Base-by-base conservation (phyloP, 768 basidiomycete genomes). In the Agaricus subrufescens region DNA sequence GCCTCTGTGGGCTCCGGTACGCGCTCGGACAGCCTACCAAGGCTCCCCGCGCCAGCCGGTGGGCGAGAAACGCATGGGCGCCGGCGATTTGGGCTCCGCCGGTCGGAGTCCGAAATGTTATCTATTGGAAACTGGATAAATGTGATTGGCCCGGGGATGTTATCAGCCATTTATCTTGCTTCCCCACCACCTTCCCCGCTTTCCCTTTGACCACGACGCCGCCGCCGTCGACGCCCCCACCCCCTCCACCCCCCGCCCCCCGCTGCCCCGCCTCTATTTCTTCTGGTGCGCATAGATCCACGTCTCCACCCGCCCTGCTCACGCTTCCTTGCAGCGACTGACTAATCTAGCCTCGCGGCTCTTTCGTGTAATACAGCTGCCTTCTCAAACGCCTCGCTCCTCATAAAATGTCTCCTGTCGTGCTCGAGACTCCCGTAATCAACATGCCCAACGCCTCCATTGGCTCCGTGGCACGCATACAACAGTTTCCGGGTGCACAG, bases 361-460 rank as follows among this genome's bases (percentile, higher is more conserved):
- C 56, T 25, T 53, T 51, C 57, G 34, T 49, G 59, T 48, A 54
- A 53, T 53, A 42, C 52, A 42, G 27, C 58, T 34, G 58, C 61
- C 9, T 30, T 42, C 48, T 52, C 47, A 57, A 54, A 46, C 48
- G 38, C 56, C 31, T 46, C 19, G 27, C 4, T 23, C 26, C 46
- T 40, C 37, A 56, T 54, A 66, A 67, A 65, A 83, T 83, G 83
- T 76, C 82, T 47, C 77, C 81, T 66, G 77, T 84, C 66, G 75
- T 82, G 60, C 73, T 85, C 61, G 81, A 84, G 66, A 66, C 78
- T 34, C 79, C 81, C 44, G 71, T 77, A 31, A 63, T 82, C 63
- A 76, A 71, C 69, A 75, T 82, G 68, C 81, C 79, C 58, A 76
- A 71, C 61, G 66, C 73, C 39, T 62, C 73, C 55, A 67, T 76